Evolutionary conservation across 2,329 filamentous ascomycete genomes (phyloP), one percentile per base, ranked within the genome.

Genomic region (Orbilia ellipsospora): DNA sequence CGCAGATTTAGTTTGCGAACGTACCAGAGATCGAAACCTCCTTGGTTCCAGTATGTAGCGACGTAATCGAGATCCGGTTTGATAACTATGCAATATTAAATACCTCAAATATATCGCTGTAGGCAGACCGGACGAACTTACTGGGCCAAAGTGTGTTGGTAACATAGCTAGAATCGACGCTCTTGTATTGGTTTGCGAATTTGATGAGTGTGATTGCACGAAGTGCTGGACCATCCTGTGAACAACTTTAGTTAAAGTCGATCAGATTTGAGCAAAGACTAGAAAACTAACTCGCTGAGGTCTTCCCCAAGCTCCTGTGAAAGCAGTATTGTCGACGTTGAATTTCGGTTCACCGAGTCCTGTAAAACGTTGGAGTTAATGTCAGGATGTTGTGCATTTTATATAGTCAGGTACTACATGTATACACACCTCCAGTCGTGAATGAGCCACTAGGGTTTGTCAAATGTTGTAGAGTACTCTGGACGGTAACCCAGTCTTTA

Each of bases 21-120:
- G 2, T 45, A 70, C 83, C 83, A 85, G 1, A 84, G 78, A 73
- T 85, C 83, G 60, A 84, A 85, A 5, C 83, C 80, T 15, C 79
- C 80, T 36, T 82, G 78, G 40, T 82, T 82, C 83, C 83, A 85
- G 77, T 79, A 81, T 42, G 83, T 81, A 16, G 81, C 81, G 3
- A 83, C 81, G 63, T 84, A 85, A 66, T 84, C 83, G n/a, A 85
- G 78, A 78, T 85, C 83, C 0, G 83, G 82, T 77, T 84, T 72
- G 3, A 72, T 72, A 2, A 72, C 67, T 72, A 48, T 18, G 31
- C 16, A 45, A 20, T 23, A 18, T 48, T 8, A 36, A 13, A 36
- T 36, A 63, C 45, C 31, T 16, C 2, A 15, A n/a, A 48, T 18
- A 1, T 12, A 44, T 44, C 12, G 6, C 16, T 18, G 44, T 44